These are phyloP conservation scores for Gomphus sp. DNA, from an alignment of 1,284 basidiomycete genomes.

Conservation along the genomic window DNA sequence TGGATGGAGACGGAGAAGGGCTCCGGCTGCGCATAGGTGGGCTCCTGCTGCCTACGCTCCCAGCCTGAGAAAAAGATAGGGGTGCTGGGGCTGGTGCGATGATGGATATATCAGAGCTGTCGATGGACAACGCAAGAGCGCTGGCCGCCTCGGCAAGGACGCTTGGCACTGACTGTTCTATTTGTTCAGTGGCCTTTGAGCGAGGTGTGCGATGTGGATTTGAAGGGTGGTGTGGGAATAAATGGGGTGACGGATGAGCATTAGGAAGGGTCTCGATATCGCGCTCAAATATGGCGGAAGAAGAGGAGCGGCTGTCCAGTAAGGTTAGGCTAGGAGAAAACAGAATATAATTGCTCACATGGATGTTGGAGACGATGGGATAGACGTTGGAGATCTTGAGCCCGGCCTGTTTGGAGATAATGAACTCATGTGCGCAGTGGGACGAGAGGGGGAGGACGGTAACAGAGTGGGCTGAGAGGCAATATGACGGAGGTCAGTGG, in stretches of 20 bases:
- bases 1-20: slow-evolving; percentile 19
- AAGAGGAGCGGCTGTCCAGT: slow-evolving; percentile 53
- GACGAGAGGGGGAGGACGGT: slow-evolving; percentile 3
- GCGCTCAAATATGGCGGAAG: slow-evolving; percentile 74
- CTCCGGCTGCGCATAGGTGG: slow-evolving; percentile 21
- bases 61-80: neutral
- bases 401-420: slow-evolving; percentile 21
- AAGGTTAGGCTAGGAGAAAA: slow-evolving; percentile 7
- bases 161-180: slow-evolving; percentile 65
- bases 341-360: slow-evolving; percentile 37
- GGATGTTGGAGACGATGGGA: slow-evolving; percentile 68
- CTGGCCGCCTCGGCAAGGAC: slow-evolving; percentile 67
- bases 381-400: slow-evolving; percentile 55
- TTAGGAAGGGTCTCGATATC: slow-evolving; percentile 66
- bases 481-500: neutral
- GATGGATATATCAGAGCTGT: slow-evolving; percentile 45
- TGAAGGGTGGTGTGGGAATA: slow-evolving; percentile 26
- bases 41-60: neutral
- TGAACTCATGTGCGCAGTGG: neutral
- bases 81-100: slow-evolving; percentile 36
- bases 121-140: slow-evolving; percentile 40
- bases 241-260: slow-evolving; percentile 26
- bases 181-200: slow-evolving; percentile 56
- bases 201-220: slow-evolving; percentile 67
- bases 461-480: neutral